Evolutionary conservation across 139 green algal species (phyloP).

Genomic region (Chlorella ohadii): DNA sequence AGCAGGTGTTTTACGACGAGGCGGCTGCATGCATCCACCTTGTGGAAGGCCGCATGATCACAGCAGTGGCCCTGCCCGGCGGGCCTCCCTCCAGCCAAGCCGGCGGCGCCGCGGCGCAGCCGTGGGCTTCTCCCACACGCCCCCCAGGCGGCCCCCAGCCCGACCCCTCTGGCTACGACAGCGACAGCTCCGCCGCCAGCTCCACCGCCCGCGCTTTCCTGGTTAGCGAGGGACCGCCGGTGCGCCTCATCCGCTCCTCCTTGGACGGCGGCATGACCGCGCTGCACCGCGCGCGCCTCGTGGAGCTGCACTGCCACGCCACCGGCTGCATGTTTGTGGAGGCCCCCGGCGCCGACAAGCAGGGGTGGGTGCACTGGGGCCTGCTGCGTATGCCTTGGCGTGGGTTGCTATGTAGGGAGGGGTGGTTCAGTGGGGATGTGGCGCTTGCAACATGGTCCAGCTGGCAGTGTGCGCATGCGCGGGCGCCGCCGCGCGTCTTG

Average conservation of each 20-base stretch:
- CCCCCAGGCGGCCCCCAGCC: background rate
- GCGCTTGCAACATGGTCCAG: background rate
- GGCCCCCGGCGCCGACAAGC: slow-evolving; percentile 9
- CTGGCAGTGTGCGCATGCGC: too few species aligned
- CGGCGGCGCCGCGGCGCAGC: background rate
- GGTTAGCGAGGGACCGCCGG: slow-evolving; percentile 33
- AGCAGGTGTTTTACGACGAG: slow-evolving; percentile 43
- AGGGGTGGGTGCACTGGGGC: slow-evolving; percentile 9
- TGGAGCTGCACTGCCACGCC: slow-evolving; percentile 38
- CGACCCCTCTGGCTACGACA: slow-evolving; percentile 8
- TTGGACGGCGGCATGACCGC: slow-evolving; percentile 37
- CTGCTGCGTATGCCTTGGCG: background rate
- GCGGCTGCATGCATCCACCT: slow-evolving; percentile 34
- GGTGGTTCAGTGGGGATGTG: too few species aligned
- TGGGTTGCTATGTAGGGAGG: too few species aligned
- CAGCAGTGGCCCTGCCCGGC: background rate
- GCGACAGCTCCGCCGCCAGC: background rate
- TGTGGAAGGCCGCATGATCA: slow-evolving; percentile 42
- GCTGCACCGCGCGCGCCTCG: slow-evolving; percentile 24
- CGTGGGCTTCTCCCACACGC: background rate
- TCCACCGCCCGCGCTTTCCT: slow-evolving; percentile 30
- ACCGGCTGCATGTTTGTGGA: slow-evolving; percentile 44
- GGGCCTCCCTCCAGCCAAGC: background rate
- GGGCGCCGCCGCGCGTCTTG: too few species aligned
- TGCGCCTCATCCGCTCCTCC: slow-evolving; percentile 22